Conservation (phyloP, 768 basidiomycete genomes). For the Pulveroboletus frians region DNA sequence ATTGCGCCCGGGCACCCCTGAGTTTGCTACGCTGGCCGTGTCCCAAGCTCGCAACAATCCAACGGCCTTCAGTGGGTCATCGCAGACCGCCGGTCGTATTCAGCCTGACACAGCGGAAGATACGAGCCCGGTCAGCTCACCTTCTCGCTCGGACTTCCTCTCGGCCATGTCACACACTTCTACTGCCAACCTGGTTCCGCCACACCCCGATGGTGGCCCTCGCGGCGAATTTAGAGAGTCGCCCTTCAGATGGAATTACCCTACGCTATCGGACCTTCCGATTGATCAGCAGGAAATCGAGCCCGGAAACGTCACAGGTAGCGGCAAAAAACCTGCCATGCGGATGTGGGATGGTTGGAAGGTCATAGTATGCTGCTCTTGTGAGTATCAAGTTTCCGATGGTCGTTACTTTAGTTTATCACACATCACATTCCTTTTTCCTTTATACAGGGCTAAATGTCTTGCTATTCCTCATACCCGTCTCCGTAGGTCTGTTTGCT, state of each 20-base stretch:
- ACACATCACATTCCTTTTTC: not conserved
- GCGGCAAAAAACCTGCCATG: conserved; percentile 9
- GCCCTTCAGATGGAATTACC: conserved; percentile 30
- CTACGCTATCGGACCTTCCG: conserved; percentile 20
- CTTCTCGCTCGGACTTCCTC: conserved; percentile 20
- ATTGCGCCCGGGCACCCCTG: conserved; percentile 17
- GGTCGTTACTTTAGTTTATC: not conserved
- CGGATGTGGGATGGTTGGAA: conserved; percentile 47
- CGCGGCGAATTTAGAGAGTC: conserved; percentile 24
- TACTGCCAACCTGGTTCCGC: conserved; percentile 20
- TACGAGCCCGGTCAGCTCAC: conserved; percentile 8
- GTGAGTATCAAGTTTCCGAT: conserved; percentile 32
- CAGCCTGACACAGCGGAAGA: conserved; percentile 3
- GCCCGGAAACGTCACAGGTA: not conserved
- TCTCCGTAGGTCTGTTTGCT: conserved; percentile 45
- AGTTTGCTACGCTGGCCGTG: conserved; percentile 29
- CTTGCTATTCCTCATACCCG: conserved; percentile 59
- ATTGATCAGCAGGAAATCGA: conserved; percentile 2
- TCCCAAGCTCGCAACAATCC: conserved; percentile 21
- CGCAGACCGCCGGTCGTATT: not conserved
- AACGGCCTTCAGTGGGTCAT: not conserved
- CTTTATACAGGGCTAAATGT: conserved; percentile 58
- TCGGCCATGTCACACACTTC: conserved; percentile 24
- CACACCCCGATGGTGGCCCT: conserved; percentile 6
- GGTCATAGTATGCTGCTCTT: conserved; percentile 50